A percentile compares a stretch with the other conserved stretches of the same genome.
Conservation (phyloP, 2,329 filamentous ascomycete species). For the Epichloe gansuensis region DNA sequence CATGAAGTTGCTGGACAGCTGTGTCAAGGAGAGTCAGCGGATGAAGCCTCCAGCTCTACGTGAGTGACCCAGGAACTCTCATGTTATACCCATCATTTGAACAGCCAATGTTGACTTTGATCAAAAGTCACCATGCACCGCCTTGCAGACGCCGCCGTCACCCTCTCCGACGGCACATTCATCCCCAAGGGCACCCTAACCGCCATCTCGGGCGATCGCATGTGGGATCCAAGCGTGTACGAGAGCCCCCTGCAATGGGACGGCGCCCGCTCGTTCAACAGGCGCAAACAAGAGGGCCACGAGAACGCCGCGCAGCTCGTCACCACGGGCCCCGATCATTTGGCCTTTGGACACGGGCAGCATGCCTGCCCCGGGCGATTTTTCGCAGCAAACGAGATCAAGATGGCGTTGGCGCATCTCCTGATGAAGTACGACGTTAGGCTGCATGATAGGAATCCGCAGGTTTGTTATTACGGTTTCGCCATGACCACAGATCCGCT, state of each 20-base stretch:
- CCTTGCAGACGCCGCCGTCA: neutral
- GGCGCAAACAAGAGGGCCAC: constrained; percentile 23
- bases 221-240: constrained; percentile 1
- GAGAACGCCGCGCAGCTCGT: constrained; percentile 28
- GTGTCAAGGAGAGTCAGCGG: constrained; percentile 35
- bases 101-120: neutral
- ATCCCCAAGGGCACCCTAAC: constrained; percentile 4
- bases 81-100: no score
- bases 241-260: constrained; percentile 22
- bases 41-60: constrained; percentile 26
- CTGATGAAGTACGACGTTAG: constrained; percentile 34
- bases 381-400: constrained; percentile 40
- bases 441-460: neutral
- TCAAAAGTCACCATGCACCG: constrained; percentile 6
- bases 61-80: neutral
- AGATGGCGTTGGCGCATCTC: constrained; percentile 37
- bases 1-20: constrained; percentile 33
- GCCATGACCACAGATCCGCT: neutral
- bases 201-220: neutral
- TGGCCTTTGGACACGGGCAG: constrained; percentile 42
- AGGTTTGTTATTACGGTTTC: neutral
- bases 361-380: constrained; percentile 43
- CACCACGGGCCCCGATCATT: constrained; percentile 33
- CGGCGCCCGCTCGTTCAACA: constrained; percentile 32
- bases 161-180: constrained; percentile 6